phyloP scores from a whole-genome alignment of 2,329 filamentous ascomycete genomes.

The Endoconidiophora laricicola region DNA sequence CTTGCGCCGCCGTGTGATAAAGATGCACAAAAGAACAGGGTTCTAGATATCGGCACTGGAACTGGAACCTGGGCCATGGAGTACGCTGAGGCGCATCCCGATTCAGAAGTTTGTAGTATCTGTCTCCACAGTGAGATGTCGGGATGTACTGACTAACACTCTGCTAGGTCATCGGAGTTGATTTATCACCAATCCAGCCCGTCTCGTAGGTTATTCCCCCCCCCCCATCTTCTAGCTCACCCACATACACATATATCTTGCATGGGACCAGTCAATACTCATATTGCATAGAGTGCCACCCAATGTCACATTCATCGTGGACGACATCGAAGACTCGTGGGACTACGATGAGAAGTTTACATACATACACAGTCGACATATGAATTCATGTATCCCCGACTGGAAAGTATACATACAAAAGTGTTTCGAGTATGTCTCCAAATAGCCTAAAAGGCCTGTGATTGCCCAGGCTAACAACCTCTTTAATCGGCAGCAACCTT shows the following conservation, averaged over 20 bases:
- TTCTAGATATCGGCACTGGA: not conserved
- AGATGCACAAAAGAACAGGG: not conserved
- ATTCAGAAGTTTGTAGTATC: not conserved
- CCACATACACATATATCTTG: too few relatives aligned
- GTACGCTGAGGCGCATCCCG: not conserved
- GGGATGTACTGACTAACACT: not conserved
- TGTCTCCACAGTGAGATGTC: too few relatives aligned
- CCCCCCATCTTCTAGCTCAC: too few relatives aligned
- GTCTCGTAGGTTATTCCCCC: not conserved
- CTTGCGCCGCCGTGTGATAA: not conserved
- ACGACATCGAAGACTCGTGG: not conserved
- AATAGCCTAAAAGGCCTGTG: not conserved
- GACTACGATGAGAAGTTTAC: not conserved
- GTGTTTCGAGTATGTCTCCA: too few relatives aligned
- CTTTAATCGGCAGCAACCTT: not conserved
- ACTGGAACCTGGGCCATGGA: slow-evolving; percentile 1
- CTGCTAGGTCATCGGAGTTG: not conserved
- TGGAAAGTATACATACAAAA: not conserved
- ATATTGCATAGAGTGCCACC: not conserved
- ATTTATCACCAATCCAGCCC: slow-evolving; percentile 1
- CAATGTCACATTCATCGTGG: not conserved
- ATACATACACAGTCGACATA: not conserved
- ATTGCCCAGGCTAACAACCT: not conserved
- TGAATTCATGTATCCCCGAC: not conserved
- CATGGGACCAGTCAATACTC: not conserved